Conservation (phyloP, 1,139 yeast species). For the Candida sp. region DNA sequence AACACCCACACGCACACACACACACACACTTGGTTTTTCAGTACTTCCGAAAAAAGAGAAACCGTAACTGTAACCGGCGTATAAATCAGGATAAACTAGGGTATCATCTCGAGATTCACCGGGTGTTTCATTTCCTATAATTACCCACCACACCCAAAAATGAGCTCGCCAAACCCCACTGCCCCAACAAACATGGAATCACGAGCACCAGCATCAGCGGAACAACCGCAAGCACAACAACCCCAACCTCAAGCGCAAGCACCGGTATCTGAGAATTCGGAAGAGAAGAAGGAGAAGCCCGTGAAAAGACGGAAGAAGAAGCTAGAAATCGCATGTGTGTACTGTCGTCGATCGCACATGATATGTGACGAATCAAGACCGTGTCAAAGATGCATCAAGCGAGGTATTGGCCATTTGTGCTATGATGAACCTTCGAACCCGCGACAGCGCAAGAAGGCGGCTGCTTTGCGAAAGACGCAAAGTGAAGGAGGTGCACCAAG, state of each 20-base stretch:
- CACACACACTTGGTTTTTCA: too few relatives aligned
- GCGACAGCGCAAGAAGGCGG: conserved; percentile 47
- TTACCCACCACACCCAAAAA: neutral
- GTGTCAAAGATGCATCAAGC: conserved; percentile 83
- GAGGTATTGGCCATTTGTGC: conserved; percentile 90
- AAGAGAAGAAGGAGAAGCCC: conserved; percentile 5
- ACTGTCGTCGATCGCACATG: conserved; percentile 94
- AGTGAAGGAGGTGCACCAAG: conserved; percentile 13
- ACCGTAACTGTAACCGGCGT: neutral
- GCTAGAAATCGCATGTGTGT: conserved; percentile 80
- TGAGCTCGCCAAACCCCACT: neutral
- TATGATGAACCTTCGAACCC: conserved; percentile 71
- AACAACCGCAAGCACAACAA: too few relatives aligned
- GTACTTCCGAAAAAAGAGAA: conserved; percentile 1
- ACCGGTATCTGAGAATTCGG: neutral
- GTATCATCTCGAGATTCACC: too few relatives aligned
- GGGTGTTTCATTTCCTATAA: neutral
- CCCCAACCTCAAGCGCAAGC: too few relatives aligned
- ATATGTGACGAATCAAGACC: conserved; percentile 90
- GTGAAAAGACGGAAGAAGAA: conserved; percentile 44
- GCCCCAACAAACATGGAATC: neutral
- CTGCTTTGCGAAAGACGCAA: conserved; percentile 23
- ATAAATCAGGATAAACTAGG: too few relatives aligned
- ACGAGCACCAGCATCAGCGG: too few relatives aligned
- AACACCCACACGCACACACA: too few relatives aligned